phyloP scores from a whole-genome alignment of 2,329 filamentous ascomycete species.

The Helotiales sp. region DNA sequence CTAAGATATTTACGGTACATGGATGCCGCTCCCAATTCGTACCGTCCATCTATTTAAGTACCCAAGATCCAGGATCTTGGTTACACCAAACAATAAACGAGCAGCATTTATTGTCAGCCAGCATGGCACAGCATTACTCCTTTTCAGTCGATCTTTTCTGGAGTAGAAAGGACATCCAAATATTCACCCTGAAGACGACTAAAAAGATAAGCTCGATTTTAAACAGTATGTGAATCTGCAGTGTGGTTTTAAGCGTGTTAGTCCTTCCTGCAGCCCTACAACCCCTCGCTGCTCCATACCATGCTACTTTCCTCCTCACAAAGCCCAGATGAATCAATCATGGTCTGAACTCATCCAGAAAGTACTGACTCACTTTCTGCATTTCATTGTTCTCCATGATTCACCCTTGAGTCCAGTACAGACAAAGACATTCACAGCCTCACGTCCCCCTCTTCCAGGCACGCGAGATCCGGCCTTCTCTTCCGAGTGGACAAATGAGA shows the following conservation, averaged over 20 bases:
- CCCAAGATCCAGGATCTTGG: not conserved
- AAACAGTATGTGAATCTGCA: constrained; percentile 2
- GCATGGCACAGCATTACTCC: not conserved
- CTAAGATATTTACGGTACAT: not conserved
- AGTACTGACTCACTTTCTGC: not conserved
- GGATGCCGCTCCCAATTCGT: not conserved
- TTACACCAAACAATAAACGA: not conserved
- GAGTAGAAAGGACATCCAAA: not conserved
- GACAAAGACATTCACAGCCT: constrained; percentile 1
- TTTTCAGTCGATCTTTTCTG: not conserved
- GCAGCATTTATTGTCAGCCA: not conserved
- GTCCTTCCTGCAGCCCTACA: constrained; percentile 11
- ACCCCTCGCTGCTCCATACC: constrained; percentile 1
- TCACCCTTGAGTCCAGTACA: not conserved
- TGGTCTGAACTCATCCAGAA: not conserved
- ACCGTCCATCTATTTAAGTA: not conserved
- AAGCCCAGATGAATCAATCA: not conserved
- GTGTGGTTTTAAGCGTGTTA: not conserved
- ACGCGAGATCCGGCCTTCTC: not conserved
- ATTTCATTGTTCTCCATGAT: constrained; percentile 1
- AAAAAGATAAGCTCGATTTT: not conserved
- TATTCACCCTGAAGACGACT: not conserved
- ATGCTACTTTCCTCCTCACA: constrained; percentile 1
- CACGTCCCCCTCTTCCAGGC: not conserved
- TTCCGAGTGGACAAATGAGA: not conserved